Percentiles rank a stretch among this genome's conserved stretches.
These are phyloP conservation scores for Blastosporella zonata DNA, from an alignment of 1,284 basidiomycete genomes.

Conservation along the genomic window DNA sequence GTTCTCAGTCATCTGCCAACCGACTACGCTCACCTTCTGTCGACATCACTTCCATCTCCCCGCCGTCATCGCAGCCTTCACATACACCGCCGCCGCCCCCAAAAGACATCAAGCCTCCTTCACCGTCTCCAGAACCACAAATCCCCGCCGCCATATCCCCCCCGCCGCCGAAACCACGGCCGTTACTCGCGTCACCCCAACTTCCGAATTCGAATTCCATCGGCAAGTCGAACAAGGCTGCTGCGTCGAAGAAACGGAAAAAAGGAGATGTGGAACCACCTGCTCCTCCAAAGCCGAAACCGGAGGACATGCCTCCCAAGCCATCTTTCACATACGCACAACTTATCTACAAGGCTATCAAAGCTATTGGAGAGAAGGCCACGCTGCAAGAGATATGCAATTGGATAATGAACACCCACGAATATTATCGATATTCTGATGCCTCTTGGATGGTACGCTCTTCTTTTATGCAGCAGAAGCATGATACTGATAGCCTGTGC, in stretches of 20 bases:
- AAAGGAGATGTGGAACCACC: constrained; percentile 48
- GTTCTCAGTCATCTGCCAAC: constrained; percentile 60
- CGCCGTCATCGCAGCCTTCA: constrained; percentile 75
- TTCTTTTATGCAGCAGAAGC: constrained; percentile 14
- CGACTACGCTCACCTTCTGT: constrained; percentile 68
- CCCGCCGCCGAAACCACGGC: constrained; percentile 13
- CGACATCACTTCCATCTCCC: constrained; percentile 77
- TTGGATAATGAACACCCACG: constrained; percentile 86
- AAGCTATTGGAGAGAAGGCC: constrained; percentile 76
- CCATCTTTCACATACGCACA: constrained; percentile 77
- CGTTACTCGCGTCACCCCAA: constrained; percentile 24
- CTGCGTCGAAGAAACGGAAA: constrained; percentile 67
- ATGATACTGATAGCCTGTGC: constrained; percentile 2
- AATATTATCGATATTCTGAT: constrained; percentile 85
- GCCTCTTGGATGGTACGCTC: constrained; percentile 83
- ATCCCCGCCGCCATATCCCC: constrained; percentile 17
- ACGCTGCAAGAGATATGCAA: constrained; percentile 90
- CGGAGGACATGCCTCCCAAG: constrained; percentile 77
- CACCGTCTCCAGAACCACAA: constrained; percentile 38
- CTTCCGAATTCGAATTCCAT: constrained; percentile 64
- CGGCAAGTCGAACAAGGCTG: constrained; percentile 42
- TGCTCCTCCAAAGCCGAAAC: constrained; percentile 48
- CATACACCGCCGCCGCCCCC: constrained; percentile 67
- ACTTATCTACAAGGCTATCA: constrained; percentile 77
- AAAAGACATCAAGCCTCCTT: constrained; percentile 34